phyloP scores from a whole-genome alignment of 2,329 filamentous ascomycete species.

The Trichoderma brevicompactum region DNA sequence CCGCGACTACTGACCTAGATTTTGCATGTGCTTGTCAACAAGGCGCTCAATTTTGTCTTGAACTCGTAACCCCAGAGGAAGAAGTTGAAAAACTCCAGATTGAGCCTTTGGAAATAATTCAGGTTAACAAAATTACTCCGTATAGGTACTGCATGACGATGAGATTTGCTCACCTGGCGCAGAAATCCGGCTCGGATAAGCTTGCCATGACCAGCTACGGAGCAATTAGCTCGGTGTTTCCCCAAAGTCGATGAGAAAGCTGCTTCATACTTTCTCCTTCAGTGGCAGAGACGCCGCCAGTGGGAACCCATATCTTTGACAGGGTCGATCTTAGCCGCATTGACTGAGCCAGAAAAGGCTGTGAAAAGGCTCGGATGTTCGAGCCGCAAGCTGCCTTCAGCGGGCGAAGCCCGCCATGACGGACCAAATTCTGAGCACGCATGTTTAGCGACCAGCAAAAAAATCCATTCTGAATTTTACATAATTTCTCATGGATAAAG shows the following conservation, averaged over 20 bases:
- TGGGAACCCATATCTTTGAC: slow-evolving; percentile 80
- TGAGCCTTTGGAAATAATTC: slow-evolving; percentile 61
- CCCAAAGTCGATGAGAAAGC: neutral
- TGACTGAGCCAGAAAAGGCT: slow-evolving; percentile 42
- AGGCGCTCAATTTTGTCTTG: slow-evolving; percentile 85
- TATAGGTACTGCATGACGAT: neutral
- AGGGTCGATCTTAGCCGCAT: slow-evolving; percentile 47
- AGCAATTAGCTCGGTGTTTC: slow-evolving; percentile 32
- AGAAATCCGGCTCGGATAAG: slow-evolving; percentile 74
- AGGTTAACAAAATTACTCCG: neutral
- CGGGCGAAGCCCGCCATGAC: slow-evolving; percentile 26
- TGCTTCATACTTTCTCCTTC: slow-evolving; percentile 55
- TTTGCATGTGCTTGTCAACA: slow-evolving; percentile 87
- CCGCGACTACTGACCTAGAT: slow-evolving; percentile 57
- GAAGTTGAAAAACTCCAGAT: slow-evolving; percentile 87
- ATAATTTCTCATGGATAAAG: neutral
- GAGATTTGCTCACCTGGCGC: slow-evolving; percentile 60
- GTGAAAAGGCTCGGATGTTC: slow-evolving; percentile 34
- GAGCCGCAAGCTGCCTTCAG: slow-evolving; percentile 19
- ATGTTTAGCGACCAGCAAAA: slow-evolving; percentile 27
- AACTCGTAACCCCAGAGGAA: slow-evolving; percentile 84
- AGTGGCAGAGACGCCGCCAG: slow-evolving; percentile 65
- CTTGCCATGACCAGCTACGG: slow-evolving; percentile 65
- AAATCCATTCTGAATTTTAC: slow-evolving; percentile 11
- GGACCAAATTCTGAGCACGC: slow-evolving; percentile 30